These are phyloP conservation scores for Balakata baccata DNA, from an alignment of 345 rosid species.

Conservation along the genomic window DNA sequence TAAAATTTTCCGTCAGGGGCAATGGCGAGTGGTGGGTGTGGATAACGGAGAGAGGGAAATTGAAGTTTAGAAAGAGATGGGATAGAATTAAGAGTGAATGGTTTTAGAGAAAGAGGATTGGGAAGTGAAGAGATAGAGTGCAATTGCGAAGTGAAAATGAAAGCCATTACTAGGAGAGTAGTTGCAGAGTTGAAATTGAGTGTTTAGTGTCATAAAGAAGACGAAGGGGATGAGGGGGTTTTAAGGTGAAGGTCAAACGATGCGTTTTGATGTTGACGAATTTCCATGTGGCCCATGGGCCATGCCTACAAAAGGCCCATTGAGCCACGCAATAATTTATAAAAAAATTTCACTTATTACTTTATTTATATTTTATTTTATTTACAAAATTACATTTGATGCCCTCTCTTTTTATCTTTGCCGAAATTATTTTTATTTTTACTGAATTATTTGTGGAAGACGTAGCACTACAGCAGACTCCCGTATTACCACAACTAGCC, in stretches of 20 bases:
- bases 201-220: neutral
- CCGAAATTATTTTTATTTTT: too few relatives aligned
- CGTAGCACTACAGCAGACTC: too few relatives aligned
- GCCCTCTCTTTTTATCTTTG: too few relatives aligned
- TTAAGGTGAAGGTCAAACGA: neutral
- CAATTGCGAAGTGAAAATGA: slow-evolving; percentile 20
- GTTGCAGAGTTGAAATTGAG: neutral
- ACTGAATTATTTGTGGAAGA: too few relatives aligned
- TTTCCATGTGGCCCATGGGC: too few relatives aligned
- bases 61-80: slow-evolving; percentile 10
- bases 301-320: too few relatives aligned
- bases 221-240: slow-evolving; percentile 16
- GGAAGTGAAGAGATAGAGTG: slow-evolving; percentile 33
- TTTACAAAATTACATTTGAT: too few relatives aligned
- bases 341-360: too few relatives aligned
- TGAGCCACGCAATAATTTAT: too few relatives aligned
- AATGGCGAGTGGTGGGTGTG: slow-evolving; percentile 24
- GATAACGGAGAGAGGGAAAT: slow-evolving; percentile 3
- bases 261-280: neutral
- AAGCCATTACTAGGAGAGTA: slow-evolving; percentile 8
- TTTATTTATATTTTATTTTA: too few relatives aligned
- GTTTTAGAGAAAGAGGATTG: slow-evolving; percentile 35
- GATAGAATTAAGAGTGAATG: slow-evolving; percentile 7
- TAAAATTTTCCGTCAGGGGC: slow-evolving; percentile 51
- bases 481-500: too few relatives aligned